These are phyloP conservation scores for Calycina marina DNA, from an alignment of 2,329 filamentous ascomycete species.

Conservation along the genomic window DNA sequence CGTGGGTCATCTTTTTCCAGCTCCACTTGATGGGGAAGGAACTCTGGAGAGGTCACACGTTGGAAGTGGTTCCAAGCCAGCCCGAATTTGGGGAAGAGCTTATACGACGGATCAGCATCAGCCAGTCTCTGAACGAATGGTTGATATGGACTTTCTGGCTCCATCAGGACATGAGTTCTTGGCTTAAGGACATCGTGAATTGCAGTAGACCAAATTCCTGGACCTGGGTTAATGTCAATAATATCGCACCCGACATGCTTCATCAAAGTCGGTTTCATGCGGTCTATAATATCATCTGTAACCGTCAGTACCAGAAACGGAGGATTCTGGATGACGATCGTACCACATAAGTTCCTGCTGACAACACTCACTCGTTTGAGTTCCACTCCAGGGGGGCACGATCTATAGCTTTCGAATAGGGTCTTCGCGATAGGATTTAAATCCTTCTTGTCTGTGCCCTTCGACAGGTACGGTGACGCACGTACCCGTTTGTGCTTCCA, in stretches of 20 bases:
- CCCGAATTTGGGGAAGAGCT: constrained; percentile 39
- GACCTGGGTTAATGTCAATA: constrained; percentile 73
- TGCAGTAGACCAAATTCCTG: constrained; percentile 63
- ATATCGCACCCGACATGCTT: constrained; percentile 68
- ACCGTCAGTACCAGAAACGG: neutral
- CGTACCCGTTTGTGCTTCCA: too few species aligned
- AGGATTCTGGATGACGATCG: neutral
- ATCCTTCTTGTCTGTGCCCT: too few species aligned
- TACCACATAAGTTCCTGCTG: constrained; percentile 32
- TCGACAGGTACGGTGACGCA: too few species aligned
- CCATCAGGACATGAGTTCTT: constrained; percentile 70
- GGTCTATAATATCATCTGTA: constrained; percentile 32
- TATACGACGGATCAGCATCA: constrained; percentile 29
- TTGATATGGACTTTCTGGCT: constrained; percentile 49
- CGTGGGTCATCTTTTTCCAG: constrained; percentile 24
- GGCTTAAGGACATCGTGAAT: constrained; percentile 64
- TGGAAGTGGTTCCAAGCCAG: constrained; percentile 46
- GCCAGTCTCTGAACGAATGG: constrained; percentile 46
- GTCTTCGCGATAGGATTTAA: too few species aligned
- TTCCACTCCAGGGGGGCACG: too few species aligned
- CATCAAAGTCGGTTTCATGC: constrained; percentile 53
- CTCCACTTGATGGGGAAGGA: constrained; percentile 38
- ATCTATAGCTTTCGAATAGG: too few species aligned
- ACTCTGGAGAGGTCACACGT: constrained; percentile 33
- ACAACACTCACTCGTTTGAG: constrained; percentile 35